Evolutionary conservation across 495 filamentous ascomycete genomes (phyloP).

Genomic region (Tuber indicum): DNA sequence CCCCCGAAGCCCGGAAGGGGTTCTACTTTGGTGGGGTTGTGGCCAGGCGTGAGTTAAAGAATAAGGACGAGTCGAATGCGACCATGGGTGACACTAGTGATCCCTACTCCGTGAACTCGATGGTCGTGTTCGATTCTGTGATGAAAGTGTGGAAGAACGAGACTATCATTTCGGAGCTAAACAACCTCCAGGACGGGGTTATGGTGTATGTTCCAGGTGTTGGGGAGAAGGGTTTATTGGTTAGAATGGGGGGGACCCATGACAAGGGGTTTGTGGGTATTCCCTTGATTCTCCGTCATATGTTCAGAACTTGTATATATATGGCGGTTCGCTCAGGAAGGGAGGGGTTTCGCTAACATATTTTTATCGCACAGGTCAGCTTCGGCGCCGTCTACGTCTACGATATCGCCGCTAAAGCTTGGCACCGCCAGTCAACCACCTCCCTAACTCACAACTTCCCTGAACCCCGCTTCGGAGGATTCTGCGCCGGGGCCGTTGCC

Average conservation of each 20-base stretch:
- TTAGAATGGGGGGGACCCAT: slow-evolving; percentile 44
- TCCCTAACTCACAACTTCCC: not conserved
- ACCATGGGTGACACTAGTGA: not conserved
- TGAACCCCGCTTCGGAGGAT: not conserved
- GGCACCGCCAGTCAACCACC: not conserved
- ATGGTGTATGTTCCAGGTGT: slow-evolving; percentile 42
- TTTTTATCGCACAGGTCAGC: not conserved
- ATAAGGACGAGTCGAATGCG: not conserved
- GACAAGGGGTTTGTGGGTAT: not conserved
- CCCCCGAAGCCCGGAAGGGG: not conserved
- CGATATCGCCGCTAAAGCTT: not conserved
- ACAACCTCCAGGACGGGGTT: not conserved
- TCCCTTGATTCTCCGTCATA: not conserved
- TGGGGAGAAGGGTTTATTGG: slow-evolving; percentile 43
- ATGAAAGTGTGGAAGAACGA: not conserved
- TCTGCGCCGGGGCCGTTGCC: not conserved
- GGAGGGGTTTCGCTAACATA: not conserved
- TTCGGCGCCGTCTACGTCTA: not conserved
- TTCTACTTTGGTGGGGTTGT: not conserved
- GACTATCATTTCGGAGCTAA: not conserved
- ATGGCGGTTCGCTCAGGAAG: not conserved
- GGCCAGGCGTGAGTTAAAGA: not conserved
- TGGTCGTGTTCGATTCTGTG: not conserved
- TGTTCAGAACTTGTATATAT: not conserved
- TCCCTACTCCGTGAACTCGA: not conserved